A percentile compares a stretch with the other conserved stretches of the same genome.
These are phyloP conservation scores for Pleurotus salmoneostramineus DNA, from an alignment of 768 basidiomycete species.

Conservation along the genomic window DNA sequence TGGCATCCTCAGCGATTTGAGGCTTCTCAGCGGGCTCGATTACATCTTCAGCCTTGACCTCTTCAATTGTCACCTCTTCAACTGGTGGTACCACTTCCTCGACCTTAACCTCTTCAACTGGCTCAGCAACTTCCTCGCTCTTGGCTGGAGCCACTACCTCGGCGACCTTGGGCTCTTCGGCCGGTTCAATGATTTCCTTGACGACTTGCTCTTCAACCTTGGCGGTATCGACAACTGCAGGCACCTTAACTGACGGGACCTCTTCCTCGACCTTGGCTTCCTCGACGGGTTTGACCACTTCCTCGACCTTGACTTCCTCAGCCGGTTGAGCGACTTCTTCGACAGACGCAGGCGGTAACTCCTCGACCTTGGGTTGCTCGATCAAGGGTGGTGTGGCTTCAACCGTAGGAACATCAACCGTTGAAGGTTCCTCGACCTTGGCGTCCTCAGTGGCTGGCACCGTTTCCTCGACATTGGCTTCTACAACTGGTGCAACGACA, in stretches of 20 bases:
- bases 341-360: too few species aligned
- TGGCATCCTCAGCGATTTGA: background rate
- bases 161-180: too few species aligned
- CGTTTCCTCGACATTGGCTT: too few species aligned
- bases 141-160: too few species aligned
- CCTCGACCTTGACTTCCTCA: background rate
- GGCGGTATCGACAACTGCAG: background rate
- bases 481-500: too few species aligned
- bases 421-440: background rate
- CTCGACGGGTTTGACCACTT: background rate
- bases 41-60: background rate
- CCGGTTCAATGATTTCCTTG: background rate
- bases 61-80: background rate
- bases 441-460: too few species aligned
- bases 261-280: background rate
- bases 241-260: background rate
- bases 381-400: too few species aligned
- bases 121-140: background rate
- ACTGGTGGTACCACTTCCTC: background rate
- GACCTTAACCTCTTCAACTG: background rate
- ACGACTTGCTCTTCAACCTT: background rate
- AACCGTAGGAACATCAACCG: background rate
- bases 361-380: too few species aligned
- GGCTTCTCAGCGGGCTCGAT: background rate
- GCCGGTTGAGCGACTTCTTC: too few species aligned